Base-by-base conservation (phyloP, 164 flowering plant species). In the Sextonia rubra region DNA sequence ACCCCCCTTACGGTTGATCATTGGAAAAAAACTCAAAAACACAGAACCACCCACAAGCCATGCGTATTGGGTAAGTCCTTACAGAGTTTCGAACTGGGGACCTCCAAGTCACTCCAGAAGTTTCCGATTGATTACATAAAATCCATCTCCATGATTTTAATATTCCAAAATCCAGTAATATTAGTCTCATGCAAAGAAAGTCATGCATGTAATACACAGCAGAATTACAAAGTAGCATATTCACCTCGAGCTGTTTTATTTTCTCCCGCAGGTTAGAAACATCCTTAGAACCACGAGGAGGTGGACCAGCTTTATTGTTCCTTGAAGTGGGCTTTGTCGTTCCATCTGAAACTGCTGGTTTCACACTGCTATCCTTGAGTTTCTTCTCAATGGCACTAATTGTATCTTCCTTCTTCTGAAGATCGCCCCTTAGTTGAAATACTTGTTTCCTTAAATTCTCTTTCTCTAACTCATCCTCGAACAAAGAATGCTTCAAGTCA, bases 181-280 rank as follows among this genome's bases (percentile, higher is more conserved):
- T 37, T 37, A 37, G 44, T 37, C 44, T 37, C 44, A 37, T 37
- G 44, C 44, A 37, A 37, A 37, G 44, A 37, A 37, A 37, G 11
- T 20, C 58, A 52, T 52, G 14, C 14, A 52, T 3, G 4, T 11
- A 15, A 52, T 37, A 8, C 44, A 37, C 11, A 2, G 44, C 44
- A 52, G n/a, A 52, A 52, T 20, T 65, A 17, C 55, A 29, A 27
- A 47, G 44, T 8, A 62, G 65, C 12, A 61, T 24, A 71, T 71
- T 77, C 82, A 92, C 97, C 97, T 90, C 89, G 24, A 91, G 94
- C 26, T 80, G 68, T 79, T 83, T 89, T 70, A 88, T 85, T 84
- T 77, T 89, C 76, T 92, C 94, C 78, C 76, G 80, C 75, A 90
- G 77, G 73, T 55, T 77, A 56, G 82, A 71, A 60, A 79, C 79